Base-by-base conservation (phyloP, 495 filamentous ascomycete species). In the Hypomontagnella monticulosa region DNA sequence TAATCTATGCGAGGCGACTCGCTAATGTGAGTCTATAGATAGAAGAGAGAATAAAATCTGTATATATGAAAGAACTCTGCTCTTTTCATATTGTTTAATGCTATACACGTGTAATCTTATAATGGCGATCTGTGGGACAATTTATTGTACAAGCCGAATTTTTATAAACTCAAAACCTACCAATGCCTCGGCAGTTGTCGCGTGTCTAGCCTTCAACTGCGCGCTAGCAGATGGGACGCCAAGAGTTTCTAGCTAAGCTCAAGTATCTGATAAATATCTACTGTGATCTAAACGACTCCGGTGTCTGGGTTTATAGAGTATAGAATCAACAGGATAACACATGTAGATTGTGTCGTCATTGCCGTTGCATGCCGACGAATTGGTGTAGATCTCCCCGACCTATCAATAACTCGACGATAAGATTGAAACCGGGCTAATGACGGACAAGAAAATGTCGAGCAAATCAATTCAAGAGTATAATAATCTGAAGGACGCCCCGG, bases 131-230 rank as follows among this genome's bases (percentile, higher is more conserved):
- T n/a, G n/a, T n/a, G n/a, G n/a, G n/a, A n/a, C n/a, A n/a, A n/a
- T n/a, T n/a, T n/a, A n/a, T n/a, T n/a, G n/a, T n/a, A n/a, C n/a
- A n/a, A n/a, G n/a, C n/a, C n/a, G n/a, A n/a, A n/a, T n/a, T n/a
- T n/a, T n/a, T n/a, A n/a, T n/a, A n/a, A n/a, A n/a, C 7, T 48
- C 51, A 44, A 66, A 41, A 27, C 6, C 23, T 27, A 27, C 3
- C 23, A 27, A 52, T 58, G 10, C 53, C 62, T 66, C 67, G 58
- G 67, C 37, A 56, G 41, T 15, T 52, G 15, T 52, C 27, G 19
- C 40, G 41, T 44, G 19, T 51, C 16, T 54, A n/a, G 15, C 32
- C 48, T 43, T 20, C 42, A 41, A 63, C 42, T 49, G 9, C 49
- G 16, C 36, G 15, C 18, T 6, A 33, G 8, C 23, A 27, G 41